Base-by-base conservation (phyloP, 2,329 filamentous ascomycete genomes). In the Diaporthe caulivora region DNA sequence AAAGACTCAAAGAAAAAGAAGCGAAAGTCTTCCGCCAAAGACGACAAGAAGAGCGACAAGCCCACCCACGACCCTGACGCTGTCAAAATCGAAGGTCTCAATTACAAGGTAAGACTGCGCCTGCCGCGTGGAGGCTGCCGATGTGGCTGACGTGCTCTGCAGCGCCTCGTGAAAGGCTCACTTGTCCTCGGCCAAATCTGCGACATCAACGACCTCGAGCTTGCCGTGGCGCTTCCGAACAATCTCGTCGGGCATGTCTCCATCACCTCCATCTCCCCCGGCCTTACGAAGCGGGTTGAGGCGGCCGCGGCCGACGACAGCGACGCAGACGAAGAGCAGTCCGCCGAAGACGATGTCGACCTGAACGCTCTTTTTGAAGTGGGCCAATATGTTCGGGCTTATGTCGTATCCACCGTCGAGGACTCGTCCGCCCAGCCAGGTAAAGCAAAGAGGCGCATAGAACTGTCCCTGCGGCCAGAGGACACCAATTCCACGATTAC, bases 181-280 rank as follows among this genome's bases (percentile, higher is more conserved):
- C 87, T 98, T 72, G 91, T 99, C 0, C 92, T 99, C 57, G 97
- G 94, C 55, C 95, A 97, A 80, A 88, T 99, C 74, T 92, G 91
- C 53, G 91, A 93, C 75, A 95, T 99, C 81, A 95, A 93, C 76
- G 86, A 90, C 71, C 89, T 95, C 79, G 92, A 97, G 80, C 86
- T 99, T 77, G 91, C 92, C 60, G 86, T 99, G 70, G 91, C 95
- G 26, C 87, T 99, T 15, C 95, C 97, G 21, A 99, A 99, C 84
- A 98, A 97, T 81, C 89, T 99, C 42, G 92, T 91, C 62, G 97
- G 97, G 62, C 97, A 95, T 82, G 92, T 97, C 9, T 92, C 97
- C 26, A 91, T 98, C 77, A 97, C 95, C n/a, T 91, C 94, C n/a
- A 90, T 99, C 67, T 99, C 97, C 2, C 91, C 94, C 74, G 86